A percentile compares a stretch with the other conserved stretches of the same genome.
These are phyloP conservation scores for Penicillium chermesinum DNA, from an alignment of 495 filamentous ascomycete genomes.

Conservation along the genomic window DNA sequence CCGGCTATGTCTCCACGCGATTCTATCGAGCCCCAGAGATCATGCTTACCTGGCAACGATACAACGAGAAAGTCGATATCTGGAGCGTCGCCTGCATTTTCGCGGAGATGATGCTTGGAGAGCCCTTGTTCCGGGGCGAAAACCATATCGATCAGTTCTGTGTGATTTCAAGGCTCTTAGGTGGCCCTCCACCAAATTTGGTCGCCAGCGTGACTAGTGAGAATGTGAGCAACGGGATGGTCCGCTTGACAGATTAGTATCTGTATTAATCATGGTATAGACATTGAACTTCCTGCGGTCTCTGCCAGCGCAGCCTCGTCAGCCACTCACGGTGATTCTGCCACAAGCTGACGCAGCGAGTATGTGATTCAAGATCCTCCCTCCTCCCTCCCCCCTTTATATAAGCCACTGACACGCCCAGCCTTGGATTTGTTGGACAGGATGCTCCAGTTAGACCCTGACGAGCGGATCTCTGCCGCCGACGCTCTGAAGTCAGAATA, in stretches of 20 bases:
- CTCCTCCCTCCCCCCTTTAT: background rate
- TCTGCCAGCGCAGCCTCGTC: slow-evolving; percentile 81
- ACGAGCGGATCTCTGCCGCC: slow-evolving; percentile 75
- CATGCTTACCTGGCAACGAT: slow-evolving; percentile 99
- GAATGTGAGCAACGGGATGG: slow-evolving; percentile 57
- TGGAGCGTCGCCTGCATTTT: slow-evolving; percentile 99
- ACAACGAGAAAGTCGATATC: slow-evolving; percentile 97
- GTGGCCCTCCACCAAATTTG: slow-evolving; percentile 92
- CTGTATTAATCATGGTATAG: slow-evolving; percentile 39
- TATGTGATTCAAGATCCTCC: slow-evolving; percentile 33
- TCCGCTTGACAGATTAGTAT: background rate
- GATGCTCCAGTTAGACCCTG: slow-evolving; percentile 95
- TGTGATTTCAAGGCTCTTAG: slow-evolving; percentile 93
- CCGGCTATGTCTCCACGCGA: slow-evolving; percentile 94
- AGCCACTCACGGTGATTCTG: slow-evolving; percentile 83
- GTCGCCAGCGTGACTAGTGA: slow-evolving; percentile 95
- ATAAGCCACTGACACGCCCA: slow-evolving; percentile 27
- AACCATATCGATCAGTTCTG: slow-evolving; percentile 99
- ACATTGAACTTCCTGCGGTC: slow-evolving; percentile 94
- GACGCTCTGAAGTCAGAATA: slow-evolving; percentile 82
- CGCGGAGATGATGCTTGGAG: slow-evolving; percentile 95
- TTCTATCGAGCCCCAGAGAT: slow-evolving; percentile 98
- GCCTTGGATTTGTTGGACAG: slow-evolving; percentile 86
- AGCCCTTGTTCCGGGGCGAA: slow-evolving; percentile 94
- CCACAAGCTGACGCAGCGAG: slow-evolving; percentile 80